Conservation (phyloP, 331 rosid species). For the Quercus phellos region DNA sequence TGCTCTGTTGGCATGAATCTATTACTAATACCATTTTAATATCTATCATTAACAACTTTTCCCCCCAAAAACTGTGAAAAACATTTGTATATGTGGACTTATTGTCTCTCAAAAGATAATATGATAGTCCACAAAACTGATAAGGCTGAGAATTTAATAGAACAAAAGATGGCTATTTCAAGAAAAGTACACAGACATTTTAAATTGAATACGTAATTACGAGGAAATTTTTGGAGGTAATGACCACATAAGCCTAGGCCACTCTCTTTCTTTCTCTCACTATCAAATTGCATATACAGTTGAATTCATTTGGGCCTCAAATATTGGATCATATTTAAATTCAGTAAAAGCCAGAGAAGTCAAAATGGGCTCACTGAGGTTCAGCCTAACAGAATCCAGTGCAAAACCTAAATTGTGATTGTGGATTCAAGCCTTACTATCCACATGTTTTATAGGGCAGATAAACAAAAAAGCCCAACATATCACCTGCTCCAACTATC, state of each 20-base stretch:
- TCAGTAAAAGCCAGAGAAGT: too few species aligned
- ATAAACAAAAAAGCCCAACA: not conserved
- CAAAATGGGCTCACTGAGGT: not conserved
- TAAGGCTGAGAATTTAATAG: too few species aligned
- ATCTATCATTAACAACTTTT: too few species aligned
- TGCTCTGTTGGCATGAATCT: too few species aligned
- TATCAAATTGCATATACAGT: not conserved
- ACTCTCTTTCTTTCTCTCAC: too few species aligned
- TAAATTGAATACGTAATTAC: not conserved
- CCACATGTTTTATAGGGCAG: too few species aligned
- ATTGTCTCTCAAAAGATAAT: not conserved
- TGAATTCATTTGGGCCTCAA: not conserved
- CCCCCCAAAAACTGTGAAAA: too few species aligned
- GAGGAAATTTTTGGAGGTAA: not conserved
- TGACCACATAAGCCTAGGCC: not conserved
- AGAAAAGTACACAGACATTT: not conserved
- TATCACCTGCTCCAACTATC: too few species aligned
- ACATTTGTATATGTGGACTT: too few species aligned
- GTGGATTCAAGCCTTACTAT: not conserved
- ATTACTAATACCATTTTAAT: too few species aligned
- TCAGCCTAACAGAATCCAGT: not conserved
- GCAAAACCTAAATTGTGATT: not conserved
- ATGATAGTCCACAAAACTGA: too few species aligned
- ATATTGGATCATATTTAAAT: not conserved
- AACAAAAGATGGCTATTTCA: not conserved